Base-by-base conservation (phyloP, 2,329 filamentous ascomycete genomes). In the Aspergillus fumigatus region DNA sequence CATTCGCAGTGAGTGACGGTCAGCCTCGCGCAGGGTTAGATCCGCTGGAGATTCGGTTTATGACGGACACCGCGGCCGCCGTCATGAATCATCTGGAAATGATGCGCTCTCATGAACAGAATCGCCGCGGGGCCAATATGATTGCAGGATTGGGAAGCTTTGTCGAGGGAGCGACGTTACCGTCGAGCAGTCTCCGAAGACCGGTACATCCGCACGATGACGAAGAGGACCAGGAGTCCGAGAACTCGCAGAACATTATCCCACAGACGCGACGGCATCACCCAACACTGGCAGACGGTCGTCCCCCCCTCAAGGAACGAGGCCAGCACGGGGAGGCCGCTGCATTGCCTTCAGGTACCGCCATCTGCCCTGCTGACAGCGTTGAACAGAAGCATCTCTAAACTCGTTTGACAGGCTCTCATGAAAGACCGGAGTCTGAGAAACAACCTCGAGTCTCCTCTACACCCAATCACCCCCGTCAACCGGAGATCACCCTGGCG, bases 61-160 rank as follows among this genome's bases (percentile, higher is more conserved):
- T 59, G 57, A 52, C 48, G 4, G 57, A 59, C 26, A 59, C 54
- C 4, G 57, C 57, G 1, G 54, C 32, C 5, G 54, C 57, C 19
- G 41, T 59, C 32, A 59, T 59, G 57, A 54, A 59, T 19, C 54
- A 59, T 27, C 21, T 59, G 41, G 54, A 56, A n/a, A 54, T 56
- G 54, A 32, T 56, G 1, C 51, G 57, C 14, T 54, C 54, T 4
- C 57, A 56, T 11, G 51, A 59, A 19, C 57, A 59, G 43, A 54
- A 54, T 21, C 51, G 48, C 3, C 54, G 57, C 3, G 54, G 57
- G 3, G 57, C 54, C 14, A 56, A 56, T 14, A 59, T 59, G 57
- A 54, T 59, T 4, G 48, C 54, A 2, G 57, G 57, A 4, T 9
- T 59, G 48, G 57, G 57, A 1, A 52, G 32, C 23, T 59, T 59